These are phyloP conservation scores for Ustilago loliicola DNA, from an alignment of 1,284 basidiomycete genomes.

Conservation along the genomic window DNA sequence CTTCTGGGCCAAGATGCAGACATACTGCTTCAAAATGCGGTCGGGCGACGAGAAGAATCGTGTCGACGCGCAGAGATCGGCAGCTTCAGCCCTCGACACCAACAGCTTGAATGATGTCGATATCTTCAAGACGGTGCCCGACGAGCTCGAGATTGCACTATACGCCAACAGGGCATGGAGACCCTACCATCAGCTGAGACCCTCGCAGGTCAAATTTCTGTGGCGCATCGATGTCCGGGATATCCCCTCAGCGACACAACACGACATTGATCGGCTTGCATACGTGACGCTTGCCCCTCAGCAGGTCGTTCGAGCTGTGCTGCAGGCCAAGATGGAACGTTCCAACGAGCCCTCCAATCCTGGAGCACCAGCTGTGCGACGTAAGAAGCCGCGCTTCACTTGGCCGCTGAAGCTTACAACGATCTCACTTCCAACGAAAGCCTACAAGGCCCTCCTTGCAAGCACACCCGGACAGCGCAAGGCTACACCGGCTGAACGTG, in stretches of 20 bases:
- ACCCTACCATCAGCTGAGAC: constrained; percentile 29
- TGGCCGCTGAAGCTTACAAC: constrained; percentile 42
- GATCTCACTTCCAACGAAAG: constrained; percentile 24
- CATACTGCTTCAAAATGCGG: constrained; percentile 12
- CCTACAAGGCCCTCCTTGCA: not conserved
- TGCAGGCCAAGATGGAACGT: constrained; percentile 7
- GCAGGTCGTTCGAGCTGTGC: constrained; percentile 29
- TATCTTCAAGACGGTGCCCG: constrained; percentile 21
- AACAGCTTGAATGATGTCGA: constrained; percentile 1
- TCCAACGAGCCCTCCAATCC: constrained; percentile 8
- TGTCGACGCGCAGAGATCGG: too few species aligned
- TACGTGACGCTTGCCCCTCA: constrained; percentile 30
- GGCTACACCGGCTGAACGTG: constrained; percentile 21
- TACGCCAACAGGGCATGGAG: constrained; percentile 28
- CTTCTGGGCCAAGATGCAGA: constrained; percentile 40
- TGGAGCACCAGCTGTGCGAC: not conserved
- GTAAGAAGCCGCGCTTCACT: constrained; percentile 19
- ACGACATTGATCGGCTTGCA: constrained; percentile 33
- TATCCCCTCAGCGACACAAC: constrained; percentile 14
- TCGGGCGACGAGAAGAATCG: not conserved
- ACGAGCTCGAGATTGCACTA: constrained; percentile 21
- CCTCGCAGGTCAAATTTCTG: constrained; percentile 41
- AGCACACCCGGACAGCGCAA: not conserved
- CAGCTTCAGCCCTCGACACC: not conserved
- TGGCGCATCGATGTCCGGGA: constrained; percentile 30